phyloP scores from a whole-genome alignment of 257 asterid genomes.

The Prunella vulgaris region DNA sequence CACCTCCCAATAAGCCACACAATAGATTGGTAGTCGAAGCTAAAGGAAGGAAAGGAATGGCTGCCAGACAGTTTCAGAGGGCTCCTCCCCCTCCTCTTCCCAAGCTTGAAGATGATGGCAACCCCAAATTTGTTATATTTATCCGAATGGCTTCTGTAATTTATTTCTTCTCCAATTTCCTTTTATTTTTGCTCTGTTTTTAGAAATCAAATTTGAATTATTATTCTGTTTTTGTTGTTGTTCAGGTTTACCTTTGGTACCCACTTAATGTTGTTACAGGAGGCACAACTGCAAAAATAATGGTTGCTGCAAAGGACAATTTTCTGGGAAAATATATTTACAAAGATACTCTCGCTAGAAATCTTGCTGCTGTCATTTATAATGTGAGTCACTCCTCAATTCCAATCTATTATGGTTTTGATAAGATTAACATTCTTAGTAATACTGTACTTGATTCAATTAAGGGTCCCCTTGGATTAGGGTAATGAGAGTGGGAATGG shows the following conservation, averaged over 20 bases:
- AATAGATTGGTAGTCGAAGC: slow-evolving; percentile 54
- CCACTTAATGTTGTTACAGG: slow-evolving; percentile 89
- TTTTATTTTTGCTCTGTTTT: background rate
- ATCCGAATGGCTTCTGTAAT: slow-evolving; percentile 84
- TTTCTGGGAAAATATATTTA: slow-evolving; percentile 89
- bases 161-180: background rate
- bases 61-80: slow-evolving; percentile 63
- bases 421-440: no score
- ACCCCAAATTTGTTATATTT: slow-evolving; percentile 87
- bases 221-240: slow-evolving; percentile 10
- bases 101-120: slow-evolving; percentile 95
- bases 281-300: slow-evolving; percentile 94
- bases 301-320: slow-evolving; percentile 95
- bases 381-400: slow-evolving; percentile 35
- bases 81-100: slow-evolving; percentile 70
- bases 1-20: slow-evolving; percentile 3
- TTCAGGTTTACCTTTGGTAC: slow-evolving; percentile 94
- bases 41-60: slow-evolving; percentile 90
- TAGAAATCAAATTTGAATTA: no score
- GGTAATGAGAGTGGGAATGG: no score
- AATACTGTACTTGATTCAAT: no score
- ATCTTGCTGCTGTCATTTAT: slow-evolving; percentile 89
- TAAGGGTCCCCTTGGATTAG: no score
- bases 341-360: slow-evolving; percentile 89
- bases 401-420: no score